Percentiles rank a stretch among this genome's conserved stretches.
phyloP scores from a whole-genome alignment of 768 basidiomycete genomes.

The Mycena olivaceomarginata region DNA sequence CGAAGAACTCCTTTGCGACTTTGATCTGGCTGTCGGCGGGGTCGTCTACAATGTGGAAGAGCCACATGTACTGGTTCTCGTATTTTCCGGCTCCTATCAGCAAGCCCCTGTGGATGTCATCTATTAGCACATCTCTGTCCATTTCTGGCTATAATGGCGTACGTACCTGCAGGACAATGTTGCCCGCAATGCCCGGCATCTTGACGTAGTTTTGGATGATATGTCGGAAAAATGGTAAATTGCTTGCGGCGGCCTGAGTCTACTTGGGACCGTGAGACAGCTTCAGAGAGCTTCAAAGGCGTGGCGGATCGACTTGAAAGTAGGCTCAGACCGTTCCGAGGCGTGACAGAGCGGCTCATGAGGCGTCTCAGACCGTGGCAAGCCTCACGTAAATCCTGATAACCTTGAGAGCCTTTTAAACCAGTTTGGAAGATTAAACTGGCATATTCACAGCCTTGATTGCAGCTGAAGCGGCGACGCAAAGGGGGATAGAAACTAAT shows the following conservation, averaged over 20 bases:
- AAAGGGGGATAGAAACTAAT: too few species aligned
- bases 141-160: background rate
- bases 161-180: conserved; percentile 12
- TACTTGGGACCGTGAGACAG: too few species aligned
- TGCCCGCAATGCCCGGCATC: conserved; percentile 1
- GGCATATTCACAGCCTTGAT: too few species aligned
- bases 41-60: background rate
- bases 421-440: too few species aligned
- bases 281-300: too few species aligned
- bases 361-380: too few species aligned
- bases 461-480: too few species aligned
- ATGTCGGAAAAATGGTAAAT: background rate
- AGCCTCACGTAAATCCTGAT: too few species aligned
- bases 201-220: conserved; percentile 11
- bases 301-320: too few species aligned
- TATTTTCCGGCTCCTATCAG: conserved; percentile 8
- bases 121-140: background rate
- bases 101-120: conserved; percentile 9
- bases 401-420: too few species aligned
- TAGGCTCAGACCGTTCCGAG: too few species aligned
- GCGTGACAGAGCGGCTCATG: too few species aligned
- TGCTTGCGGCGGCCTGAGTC: background rate
- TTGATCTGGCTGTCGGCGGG: background rate
- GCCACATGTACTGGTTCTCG: conserved; percentile 25
- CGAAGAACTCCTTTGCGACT: conserved; percentile 19